phyloP scores from a whole-genome alignment of 2,329 filamentous ascomycete genomes.

The Leptographium radiaticola region DNA sequence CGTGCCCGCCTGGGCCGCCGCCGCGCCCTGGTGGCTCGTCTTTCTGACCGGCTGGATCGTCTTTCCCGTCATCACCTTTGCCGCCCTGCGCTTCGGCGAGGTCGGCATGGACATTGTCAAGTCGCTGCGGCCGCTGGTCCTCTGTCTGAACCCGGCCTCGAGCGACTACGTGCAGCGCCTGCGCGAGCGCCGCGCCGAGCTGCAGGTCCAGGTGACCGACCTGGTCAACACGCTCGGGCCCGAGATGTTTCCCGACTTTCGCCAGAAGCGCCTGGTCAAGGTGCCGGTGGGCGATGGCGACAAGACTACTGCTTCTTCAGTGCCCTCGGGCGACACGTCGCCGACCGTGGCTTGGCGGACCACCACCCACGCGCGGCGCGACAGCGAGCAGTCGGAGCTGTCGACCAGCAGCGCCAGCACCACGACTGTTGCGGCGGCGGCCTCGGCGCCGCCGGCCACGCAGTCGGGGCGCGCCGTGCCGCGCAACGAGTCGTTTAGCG shows the following conservation, averaged over 20 bases:
- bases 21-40: slow-evolving; percentile 50
- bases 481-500: slow-evolving; percentile 85
- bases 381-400: slow-evolving; percentile 27
- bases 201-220: slow-evolving; percentile 74
- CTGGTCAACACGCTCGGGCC: slow-evolving; percentile 92
- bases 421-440: slow-evolving; percentile 9
- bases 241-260: slow-evolving; percentile 95
- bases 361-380: slow-evolving; percentile 13
- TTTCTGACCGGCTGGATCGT: slow-evolving; percentile 63
- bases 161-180: slow-evolving; percentile 74
- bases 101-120: slow-evolving; percentile 99
- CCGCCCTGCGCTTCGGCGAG: slow-evolving; percentile 86
- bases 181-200: slow-evolving; percentile 54
- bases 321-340: background rate
- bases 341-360: background rate
- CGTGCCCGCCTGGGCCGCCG: slow-evolving; percentile 56
- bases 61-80: slow-evolving; percentile 83
- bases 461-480: slow-evolving; percentile 46
- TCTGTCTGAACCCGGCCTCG: slow-evolving; percentile 74
- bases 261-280: slow-evolving; percentile 56
- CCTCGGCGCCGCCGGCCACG: slow-evolving; percentile 26
- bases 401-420: slow-evolving; percentile 21
- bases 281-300: slow-evolving; percentile 30
- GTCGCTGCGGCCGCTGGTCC: slow-evolving; percentile 73
- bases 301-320: no score